Conservation (phyloP, 1,284 basidiomycete genomes). For the Grifola frondosa region DNA sequence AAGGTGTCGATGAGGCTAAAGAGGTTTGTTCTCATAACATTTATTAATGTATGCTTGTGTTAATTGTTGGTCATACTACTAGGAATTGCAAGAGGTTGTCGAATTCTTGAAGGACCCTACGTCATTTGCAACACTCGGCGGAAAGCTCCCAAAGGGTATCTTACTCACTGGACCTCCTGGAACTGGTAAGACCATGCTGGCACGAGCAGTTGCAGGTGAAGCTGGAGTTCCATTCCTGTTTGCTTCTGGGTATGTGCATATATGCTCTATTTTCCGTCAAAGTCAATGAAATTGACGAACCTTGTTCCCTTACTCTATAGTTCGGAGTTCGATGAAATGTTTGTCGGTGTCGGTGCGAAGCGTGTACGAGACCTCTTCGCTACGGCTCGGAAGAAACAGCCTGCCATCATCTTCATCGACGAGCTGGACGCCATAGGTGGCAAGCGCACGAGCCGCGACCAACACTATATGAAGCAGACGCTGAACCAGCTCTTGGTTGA, state of each 20-base stretch:
- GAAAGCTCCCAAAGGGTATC: constrained; percentile 89
- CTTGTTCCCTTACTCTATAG: constrained; percentile 43
- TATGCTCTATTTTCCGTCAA: neutral
- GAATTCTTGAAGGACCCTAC: constrained; percentile 91
- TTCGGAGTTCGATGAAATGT: constrained; percentile 98
- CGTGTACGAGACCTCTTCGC: constrained; percentile 96
- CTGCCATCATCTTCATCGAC: constrained; percentile 94
- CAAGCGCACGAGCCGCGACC: constrained; percentile 86
- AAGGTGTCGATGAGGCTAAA: constrained; percentile 94
- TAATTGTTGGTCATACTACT: constrained; percentile 5
- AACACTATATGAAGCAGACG: constrained; percentile 89
- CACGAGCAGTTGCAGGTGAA: constrained; percentile 94
- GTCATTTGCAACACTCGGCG: constrained; percentile 85
- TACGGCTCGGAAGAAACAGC: constrained; percentile 91
- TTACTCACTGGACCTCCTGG: constrained; percentile 87
- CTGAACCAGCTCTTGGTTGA: constrained; percentile 94
- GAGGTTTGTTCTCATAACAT: constrained; percentile 44
- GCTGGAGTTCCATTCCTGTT: constrained; percentile 94
- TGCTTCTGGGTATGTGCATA: constrained; percentile 64
- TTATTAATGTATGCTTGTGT: neutral
- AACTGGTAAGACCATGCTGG: constrained; percentile 96
- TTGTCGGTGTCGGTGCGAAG: constrained; percentile 94
- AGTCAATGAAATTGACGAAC: neutral
- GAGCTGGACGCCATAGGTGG: constrained; percentile 93
- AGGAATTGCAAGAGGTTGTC: constrained; percentile 92